Evolutionary conservation across 495 filamentous ascomycete genomes (phyloP), one percentile per base, ranked within the genome.

Genomic region (Aspergillus bertholletiae): DNA sequence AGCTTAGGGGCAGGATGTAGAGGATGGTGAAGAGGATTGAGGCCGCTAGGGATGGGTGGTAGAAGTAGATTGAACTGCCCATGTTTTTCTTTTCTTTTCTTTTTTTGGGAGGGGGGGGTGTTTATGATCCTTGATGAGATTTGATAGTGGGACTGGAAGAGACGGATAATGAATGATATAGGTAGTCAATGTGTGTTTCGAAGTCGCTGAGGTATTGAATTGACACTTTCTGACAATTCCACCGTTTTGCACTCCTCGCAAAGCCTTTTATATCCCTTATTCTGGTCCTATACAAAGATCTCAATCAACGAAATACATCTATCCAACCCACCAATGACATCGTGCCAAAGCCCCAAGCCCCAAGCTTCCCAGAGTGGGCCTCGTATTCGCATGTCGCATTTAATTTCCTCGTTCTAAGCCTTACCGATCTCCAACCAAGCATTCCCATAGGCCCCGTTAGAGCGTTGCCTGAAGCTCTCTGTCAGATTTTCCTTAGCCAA

Each of bases 11-110:
- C n/a, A 52, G 3, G 37, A 30, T 18, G 20, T 52, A 52, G 49
- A 52, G 22, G 12, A 52, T 20, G 2, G 49, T 52, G 49, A 52
- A 52, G n/a, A 52, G 49, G 15, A 52, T 52, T 23, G 49, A 24
- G n/a, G 49, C 49, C 2, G 49, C 22, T 11, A 44, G 37, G 15
- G 49, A 52, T 18, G 49, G 49, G n/a, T 35, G n/a, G 24, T 52
- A 52, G 37, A 52, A 52, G 37, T 52, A 52, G 6, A 52, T 41
- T 40, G 37, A 40, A 5, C 8, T 8, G 17, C n/a, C 37, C 37
- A 40, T 40, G 2, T 40, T 20, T 18, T 18, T 40, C 5, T 40
- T n/a, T 40, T 40, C n/a, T n/a, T n/a, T n/a, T n/a, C n/a, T n/a
- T n/a, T n/a, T n/a, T n/a, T n/a, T n/a, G n/a, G n/a, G n/a, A n/a